Base-by-base conservation (phyloP, 139 green algal species). In the Chlorella ohadii region DNA sequence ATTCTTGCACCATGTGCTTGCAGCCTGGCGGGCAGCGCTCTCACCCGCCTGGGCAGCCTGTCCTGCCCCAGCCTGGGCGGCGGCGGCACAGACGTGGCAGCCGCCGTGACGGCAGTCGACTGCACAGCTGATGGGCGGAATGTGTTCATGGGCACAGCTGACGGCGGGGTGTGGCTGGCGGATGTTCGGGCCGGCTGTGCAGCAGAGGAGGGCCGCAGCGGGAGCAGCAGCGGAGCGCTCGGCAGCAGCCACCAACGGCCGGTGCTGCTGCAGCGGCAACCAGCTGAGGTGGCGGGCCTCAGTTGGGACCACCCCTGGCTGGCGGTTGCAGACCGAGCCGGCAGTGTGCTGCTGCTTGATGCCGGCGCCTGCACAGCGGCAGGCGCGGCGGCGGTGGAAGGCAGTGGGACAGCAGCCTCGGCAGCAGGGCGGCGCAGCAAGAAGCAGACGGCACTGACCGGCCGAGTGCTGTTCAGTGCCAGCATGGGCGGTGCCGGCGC, bases 301-400 rank as follows among this genome's bases (percentile, higher is more conserved):
- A 28, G 88, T 19, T 90, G 90, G 28, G 93, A 96, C 51, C 91
- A 96, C 79, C 93, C 93, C 41, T 96, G 91, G 86, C 84, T 96
- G 31, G 86, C 87, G 12, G 88, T 86, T 9, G 78, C 88, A 23
- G 65, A 86, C 19, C 15, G 55, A 9, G 47, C 74, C 44, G 79
- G 88, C 76, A 31, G 70, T 33, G 64, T 87, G 7, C 39, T 66
- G n/a, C 81, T 91, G 47, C 33, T 91, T 0, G 66, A 89, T 44
- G 74, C 65, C 9, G 84, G 83, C 12, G 56, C 19, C 4, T 66
- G 84, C 65, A 87, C 85, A 61, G 74, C 23, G 20, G 74, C 56
- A 11, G 72, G 41, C 28, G 67, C 33, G 31, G 79, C 25, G 11
- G 80, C 65, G 0, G 73, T 84, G 22, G 81, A 72, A 0, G 78